These are phyloP conservation scores for Suillus subalutaceus DNA, from an alignment of 768 basidiomycete genomes.

Conservation along the genomic window DNA sequence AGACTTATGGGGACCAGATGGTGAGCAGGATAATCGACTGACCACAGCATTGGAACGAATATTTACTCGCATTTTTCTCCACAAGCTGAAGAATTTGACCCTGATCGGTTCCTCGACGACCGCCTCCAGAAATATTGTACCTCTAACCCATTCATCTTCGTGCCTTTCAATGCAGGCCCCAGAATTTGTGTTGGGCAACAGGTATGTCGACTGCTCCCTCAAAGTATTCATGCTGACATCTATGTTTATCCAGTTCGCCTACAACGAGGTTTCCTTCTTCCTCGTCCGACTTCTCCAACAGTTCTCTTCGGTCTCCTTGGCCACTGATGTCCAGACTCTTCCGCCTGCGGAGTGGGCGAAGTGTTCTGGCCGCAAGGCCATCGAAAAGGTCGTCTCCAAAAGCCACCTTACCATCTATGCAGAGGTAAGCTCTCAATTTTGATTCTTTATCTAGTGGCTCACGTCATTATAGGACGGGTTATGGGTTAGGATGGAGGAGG, in stretches of 20 bases:
- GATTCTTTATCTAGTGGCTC: not conserved
- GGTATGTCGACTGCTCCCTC: constrained; percentile 18
- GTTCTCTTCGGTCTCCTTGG: constrained; percentile 50
- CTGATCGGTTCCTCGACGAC: constrained; percentile 68
- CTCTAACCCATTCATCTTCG: constrained; percentile 55
- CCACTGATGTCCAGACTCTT: constrained; percentile 45
- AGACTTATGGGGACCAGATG: constrained; percentile 72
- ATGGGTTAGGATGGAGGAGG: constrained; percentile 32
- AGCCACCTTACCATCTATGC: constrained; percentile 59
- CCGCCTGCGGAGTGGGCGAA: constrained; percentile 50
- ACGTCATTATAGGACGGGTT: constrained; percentile 23
- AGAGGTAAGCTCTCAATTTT: constrained; percentile 35
- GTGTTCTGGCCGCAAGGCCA: constrained; percentile 38
- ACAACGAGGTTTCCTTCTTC: constrained; percentile 66
- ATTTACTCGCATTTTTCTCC: not conserved
- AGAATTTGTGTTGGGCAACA: constrained; percentile 43
- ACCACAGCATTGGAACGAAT: not conserved
- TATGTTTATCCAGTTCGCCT: constrained; percentile 53
- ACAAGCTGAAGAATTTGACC: constrained; percentile 62
- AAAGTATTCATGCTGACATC: not conserved
- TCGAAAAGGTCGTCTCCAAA: constrained; percentile 49
- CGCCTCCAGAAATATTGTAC: constrained; percentile 57
- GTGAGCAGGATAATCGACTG: constrained; percentile 28
- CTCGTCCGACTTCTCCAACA: constrained; percentile 60
- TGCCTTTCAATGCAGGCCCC: constrained; percentile 44